Conservation (phyloP, 2,329 filamentous ascomycete genomes). For the Chrysoporthe deuterocubensis region DNA sequence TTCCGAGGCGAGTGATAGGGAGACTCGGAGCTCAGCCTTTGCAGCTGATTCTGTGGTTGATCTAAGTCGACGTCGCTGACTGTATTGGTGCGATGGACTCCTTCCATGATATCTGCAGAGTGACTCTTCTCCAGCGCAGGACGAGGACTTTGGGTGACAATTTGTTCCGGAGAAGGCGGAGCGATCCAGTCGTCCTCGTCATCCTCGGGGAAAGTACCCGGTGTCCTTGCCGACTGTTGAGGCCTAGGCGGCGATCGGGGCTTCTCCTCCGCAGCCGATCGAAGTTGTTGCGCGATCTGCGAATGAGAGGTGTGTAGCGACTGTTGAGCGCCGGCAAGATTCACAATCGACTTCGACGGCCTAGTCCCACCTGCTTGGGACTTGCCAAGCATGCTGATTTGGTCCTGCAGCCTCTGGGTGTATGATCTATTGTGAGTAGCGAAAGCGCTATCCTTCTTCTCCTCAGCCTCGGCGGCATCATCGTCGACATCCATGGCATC, state of each 20-base stretch:
- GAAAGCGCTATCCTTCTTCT: constrained; percentile 52
- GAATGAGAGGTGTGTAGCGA: constrained; percentile 33
- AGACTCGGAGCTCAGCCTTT: constrained; percentile 31
- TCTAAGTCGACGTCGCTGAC: constrained; percentile 53
- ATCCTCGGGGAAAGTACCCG: constrained; percentile 64
- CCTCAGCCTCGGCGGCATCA: constrained; percentile 46
- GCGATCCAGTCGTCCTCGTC: constrained; percentile 69
- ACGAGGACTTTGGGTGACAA: constrained; percentile 48
- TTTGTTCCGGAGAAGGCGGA: constrained; percentile 48
- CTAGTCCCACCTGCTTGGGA: constrained; percentile 54
- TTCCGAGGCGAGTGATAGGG: constrained; percentile 41
- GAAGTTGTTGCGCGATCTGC: constrained; percentile 35
- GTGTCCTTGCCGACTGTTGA: constrained; percentile 44
- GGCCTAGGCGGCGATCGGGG: constrained; percentile 42
- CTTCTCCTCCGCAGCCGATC: constrained; percentile 33
- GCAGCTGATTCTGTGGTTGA: constrained; percentile 46
- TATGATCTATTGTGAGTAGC: constrained; percentile 81
- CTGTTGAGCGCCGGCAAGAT: constrained; percentile 41
- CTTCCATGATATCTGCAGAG: constrained; percentile 65
- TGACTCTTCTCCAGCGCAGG: constrained; percentile 63
- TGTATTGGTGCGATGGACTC: constrained; percentile 52
- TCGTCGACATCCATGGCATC: constrained; percentile 59
- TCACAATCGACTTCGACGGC: constrained; percentile 53
- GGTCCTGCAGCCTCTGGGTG: constrained; percentile 90
- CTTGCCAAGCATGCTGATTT: constrained; percentile 76